Evolutionary conservation across 192 early-diverging fungal species (phyloP), one percentile per base, ranked within the genome.

Genomic region (Rhizophagus prolifer): DNA sequence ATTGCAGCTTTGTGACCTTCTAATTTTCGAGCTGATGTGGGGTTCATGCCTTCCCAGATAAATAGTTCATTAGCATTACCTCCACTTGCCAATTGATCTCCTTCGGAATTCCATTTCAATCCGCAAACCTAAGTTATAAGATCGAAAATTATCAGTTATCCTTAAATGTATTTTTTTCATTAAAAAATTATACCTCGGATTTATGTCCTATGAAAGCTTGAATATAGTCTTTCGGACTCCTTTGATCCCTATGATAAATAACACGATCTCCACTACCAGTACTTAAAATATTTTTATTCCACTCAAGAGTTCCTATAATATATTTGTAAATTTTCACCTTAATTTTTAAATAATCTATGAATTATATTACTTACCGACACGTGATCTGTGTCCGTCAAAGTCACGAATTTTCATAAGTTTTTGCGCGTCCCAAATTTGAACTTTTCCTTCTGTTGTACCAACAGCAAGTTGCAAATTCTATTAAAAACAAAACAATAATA

Each of bases 61-160:
- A 95, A 77, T 68, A 98, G 79, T 70, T 86, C 81, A 71, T 98
- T 98, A 82, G 98, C 97, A 83, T 97, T 98, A 59, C 95, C 95
- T 38, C 96, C 97, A n/a, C 92, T 95, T 26, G 96, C 94, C 1
- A 96, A 81, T 58, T 82, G 79, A 7, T 79, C 84, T 38, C 88
- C 87, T 61, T 93, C 90, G 25, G 85, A 82, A 75, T 86, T 91
- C 95, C 96, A 97, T 82, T 94, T 92, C 74, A 97, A 80, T 1
- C 95, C 96, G 74, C 96, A 98, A 19, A 98, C 92, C 85, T 87
- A 69, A 7, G 46, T 44, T 21, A 21, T 31, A 25, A 60, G 34
- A 41, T 34, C 14, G 16, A 23, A 61, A 36, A 36, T 25, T 58
- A 30, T 14, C 14, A 50, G 30, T 58, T 34, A 19, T 68, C 31